phyloP scores from a whole-genome alignment of 345 rosid genomes.

The Brassica cretica region DNA sequence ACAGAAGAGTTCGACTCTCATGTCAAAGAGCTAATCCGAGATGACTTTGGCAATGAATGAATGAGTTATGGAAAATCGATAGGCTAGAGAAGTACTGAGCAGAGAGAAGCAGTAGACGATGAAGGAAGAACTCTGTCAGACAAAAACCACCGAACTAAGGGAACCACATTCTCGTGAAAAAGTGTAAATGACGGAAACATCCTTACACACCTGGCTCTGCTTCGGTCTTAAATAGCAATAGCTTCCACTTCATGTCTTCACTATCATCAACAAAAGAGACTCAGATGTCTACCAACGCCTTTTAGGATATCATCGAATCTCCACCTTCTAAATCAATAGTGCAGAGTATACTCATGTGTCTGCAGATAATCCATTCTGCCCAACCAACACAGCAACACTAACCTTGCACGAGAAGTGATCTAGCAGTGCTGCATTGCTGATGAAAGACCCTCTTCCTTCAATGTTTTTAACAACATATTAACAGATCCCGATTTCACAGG shows the following conservation, averaged over 20 bases:
- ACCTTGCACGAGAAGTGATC: background rate
- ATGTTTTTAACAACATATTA: conserved; percentile 36
- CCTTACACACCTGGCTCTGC: conserved; percentile 13
- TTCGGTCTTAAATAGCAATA: background rate
- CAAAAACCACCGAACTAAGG: conserved; percentile 10
- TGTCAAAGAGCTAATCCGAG: background rate
- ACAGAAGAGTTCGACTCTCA: background rate
- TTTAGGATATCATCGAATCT: background rate
- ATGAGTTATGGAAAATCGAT: background rate
- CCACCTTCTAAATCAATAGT: background rate
- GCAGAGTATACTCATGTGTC: background rate
- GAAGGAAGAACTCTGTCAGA: background rate
- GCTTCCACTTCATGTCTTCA: background rate
- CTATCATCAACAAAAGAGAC: background rate
- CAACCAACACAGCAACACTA: background rate
- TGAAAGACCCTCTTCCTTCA: conserved; percentile 6
- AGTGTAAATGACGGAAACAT: conserved; percentile 19
- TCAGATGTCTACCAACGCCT: background rate
- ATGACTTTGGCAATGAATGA: background rate
- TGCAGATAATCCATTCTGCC: background rate
- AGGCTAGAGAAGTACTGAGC: conserved; percentile 18
- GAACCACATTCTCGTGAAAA: background rate
- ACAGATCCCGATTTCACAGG: conserved; percentile 28
- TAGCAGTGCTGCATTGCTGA: background rate
- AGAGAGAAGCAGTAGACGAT: conserved; percentile 18